Conservation (phyloP, 2,329 filamentous ascomycete species). For the Berkeleyomyces basicola region DNA sequence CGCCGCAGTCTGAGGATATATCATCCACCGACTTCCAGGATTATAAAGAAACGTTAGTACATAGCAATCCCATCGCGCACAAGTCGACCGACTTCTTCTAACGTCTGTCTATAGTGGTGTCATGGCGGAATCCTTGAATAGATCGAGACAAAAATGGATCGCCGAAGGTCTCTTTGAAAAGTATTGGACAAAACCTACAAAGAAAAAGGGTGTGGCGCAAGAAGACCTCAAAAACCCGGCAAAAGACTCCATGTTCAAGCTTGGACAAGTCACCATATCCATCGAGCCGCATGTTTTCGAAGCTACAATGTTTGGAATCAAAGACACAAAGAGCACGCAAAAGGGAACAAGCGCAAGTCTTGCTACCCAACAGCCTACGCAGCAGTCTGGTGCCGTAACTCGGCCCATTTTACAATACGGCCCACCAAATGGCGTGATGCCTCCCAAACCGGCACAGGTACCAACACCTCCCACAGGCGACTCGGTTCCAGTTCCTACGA, state of each 20-base stretch:
- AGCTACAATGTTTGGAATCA: slow-evolving; percentile 55
- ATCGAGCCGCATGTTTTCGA: slow-evolving; percentile 70
- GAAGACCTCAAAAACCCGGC: slow-evolving; percentile 51
- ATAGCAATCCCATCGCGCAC: neutral
- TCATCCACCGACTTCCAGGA: slow-evolving; percentile 52
- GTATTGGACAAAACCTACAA: slow-evolving; percentile 59
- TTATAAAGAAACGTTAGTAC: slow-evolving; percentile 48
- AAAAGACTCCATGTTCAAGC: slow-evolving; percentile 54
- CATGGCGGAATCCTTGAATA: slow-evolving; percentile 52
- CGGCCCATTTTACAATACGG: slow-evolving; percentile 50
- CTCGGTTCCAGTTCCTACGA: slow-evolving; percentile 16
- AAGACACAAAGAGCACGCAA: slow-evolving; percentile 36
- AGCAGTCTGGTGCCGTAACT: slow-evolving; percentile 18
- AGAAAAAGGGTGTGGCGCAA: slow-evolving; percentile 44
- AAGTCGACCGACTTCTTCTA: neutral
- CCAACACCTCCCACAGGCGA: slow-evolving; percentile 21
- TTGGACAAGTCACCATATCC: slow-evolving; percentile 56
- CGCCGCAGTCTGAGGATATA: slow-evolving; percentile 47
- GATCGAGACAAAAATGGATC: slow-evolving; percentile 60
- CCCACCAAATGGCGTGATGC: slow-evolving; percentile 45
- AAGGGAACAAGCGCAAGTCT: slow-evolving; percentile 18
- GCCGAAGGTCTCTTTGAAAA: slow-evolving; percentile 57
- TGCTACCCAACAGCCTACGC: slow-evolving; percentile 16
- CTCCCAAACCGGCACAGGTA: slow-evolving; percentile 25
- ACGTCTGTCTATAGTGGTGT: slow-evolving; percentile 40